phyloP scores from a whole-genome alignment of 1,139 yeast genomes.

The Saccharomyces hybrid region DNA sequence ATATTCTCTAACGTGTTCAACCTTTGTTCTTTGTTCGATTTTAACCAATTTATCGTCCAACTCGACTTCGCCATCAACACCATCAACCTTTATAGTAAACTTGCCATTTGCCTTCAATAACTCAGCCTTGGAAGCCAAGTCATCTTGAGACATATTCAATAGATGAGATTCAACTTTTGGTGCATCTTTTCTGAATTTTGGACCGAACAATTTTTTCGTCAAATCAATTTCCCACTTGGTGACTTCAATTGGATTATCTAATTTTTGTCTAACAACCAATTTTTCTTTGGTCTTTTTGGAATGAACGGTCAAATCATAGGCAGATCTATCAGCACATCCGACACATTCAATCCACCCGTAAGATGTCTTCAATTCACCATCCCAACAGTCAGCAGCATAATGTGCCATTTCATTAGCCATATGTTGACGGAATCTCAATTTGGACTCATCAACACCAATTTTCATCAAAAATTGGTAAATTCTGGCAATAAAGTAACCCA shows the following conservation, averaged over 20 bases:
- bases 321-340: constrained; percentile 99
- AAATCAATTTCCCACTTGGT: constrained; percentile 78
- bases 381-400: constrained; percentile 99
- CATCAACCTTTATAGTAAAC: constrained; percentile 55
- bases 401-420: constrained; percentile 99
- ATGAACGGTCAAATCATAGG: constrained; percentile 93
- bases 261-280: constrained; percentile 84
- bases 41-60: constrained; percentile 62
- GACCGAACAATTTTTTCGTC: constrained; percentile 94
- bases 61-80: constrained; percentile 47
- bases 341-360: constrained; percentile 99
- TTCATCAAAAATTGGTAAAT: constrained; percentile 75
- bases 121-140: constrained; percentile 65
- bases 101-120: constrained; percentile 58
- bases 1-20: constrained; percentile 89
- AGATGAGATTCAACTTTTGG: constrained; percentile 84
- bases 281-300: constrained; percentile 92
- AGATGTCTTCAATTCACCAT: constrained; percentile 90
- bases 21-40: constrained; percentile 70
- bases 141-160: constrained; percentile 69
- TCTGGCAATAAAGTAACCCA: constrained; percentile 94
- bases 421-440: constrained; percentile 96
- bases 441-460: constrained; percentile 80
- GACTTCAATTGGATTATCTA: constrained; percentile 74
- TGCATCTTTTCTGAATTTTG: constrained; percentile 94